Base-by-base conservation (phyloP, 1,139 yeast genomes). In the Spathaspora sp. region DNA sequence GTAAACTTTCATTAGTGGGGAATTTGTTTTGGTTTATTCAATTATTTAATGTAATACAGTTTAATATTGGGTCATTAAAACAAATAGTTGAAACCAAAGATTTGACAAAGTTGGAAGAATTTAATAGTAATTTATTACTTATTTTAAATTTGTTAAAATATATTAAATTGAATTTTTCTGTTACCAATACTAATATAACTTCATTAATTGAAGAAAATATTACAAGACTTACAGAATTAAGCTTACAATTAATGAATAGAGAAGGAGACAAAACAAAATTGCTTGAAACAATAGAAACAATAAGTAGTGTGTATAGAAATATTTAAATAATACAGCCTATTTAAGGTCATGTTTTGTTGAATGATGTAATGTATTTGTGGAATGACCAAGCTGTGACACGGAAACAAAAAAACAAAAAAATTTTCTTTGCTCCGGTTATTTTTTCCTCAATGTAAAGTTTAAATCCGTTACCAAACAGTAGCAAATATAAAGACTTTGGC, bases 11-110 rank as follows among this genome's bases (percentile, higher is more conserved):
- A 5, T 49, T 56, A 11, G 29, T 42, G 4, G 38, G 54, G n/a
- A 47, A 63, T 25, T 54, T 71, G 34, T 61, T 65, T 41, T 71
- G 76, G 73, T 61, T 60, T 46, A 60, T 56, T 41, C 68, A 70
- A 51, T 58, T 73, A 38, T 64, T 69, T 56, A 68, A 68, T 41
- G 74, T 73, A 20, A 60, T 74, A 24, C 52, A 56, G 15, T 67
- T 60, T 47, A 70, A 62, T 43, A 49, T 70, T n/a, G 44, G 41
- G 8, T 63, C 70, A 38, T 56, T 69, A 34, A 39, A 39, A 4
- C 17, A 25, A 13, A 26, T 46, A 27, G 20, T 43, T 23, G 41
- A 42, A 7, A 24, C n/a, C 1, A 24, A 36, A n/a, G 26, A 29
- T 15, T 38, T 47, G 34, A 42, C 43, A 7, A 16, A 44, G 2